Percentiles rank a stretch among this genome's conserved stretches.
phyloP scores from a whole-genome alignment of 768 basidiomycete species.

The Mycena rosella region DNA sequence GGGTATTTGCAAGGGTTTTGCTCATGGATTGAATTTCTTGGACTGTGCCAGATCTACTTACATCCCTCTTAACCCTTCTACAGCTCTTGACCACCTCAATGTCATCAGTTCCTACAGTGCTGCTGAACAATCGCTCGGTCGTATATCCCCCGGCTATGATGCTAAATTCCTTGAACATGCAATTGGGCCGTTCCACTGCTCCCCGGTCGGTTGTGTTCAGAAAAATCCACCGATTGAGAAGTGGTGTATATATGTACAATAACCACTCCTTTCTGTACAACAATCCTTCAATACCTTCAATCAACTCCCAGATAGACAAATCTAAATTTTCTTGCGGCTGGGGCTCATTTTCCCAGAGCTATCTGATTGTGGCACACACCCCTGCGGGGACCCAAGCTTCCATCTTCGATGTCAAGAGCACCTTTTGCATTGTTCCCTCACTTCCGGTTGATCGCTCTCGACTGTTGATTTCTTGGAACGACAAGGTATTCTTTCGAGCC shows the following conservation, averaged over 20 bases:
- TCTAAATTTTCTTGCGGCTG: too few species aligned
- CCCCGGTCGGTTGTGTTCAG: constrained; percentile 25
- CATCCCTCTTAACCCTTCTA: neutral
- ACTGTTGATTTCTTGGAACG: constrained; percentile 3
- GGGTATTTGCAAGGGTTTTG: constrained; percentile 36
- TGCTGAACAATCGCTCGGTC: neutral
- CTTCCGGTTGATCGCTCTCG: constrained; percentile 20
- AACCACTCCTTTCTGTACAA: constrained; percentile 36
- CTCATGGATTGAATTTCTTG: constrained; percentile 8
- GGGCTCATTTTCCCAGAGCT: neutral
- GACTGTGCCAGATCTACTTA: neutral
- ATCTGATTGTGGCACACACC: neutral
- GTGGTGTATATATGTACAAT: constrained; percentile 23
- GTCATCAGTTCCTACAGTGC: neutral
- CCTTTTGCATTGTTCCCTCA: constrained; percentile 22
- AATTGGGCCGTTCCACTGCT: constrained; percentile 32
- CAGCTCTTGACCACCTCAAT: constrained; percentile 1
- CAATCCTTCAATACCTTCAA: neutral
- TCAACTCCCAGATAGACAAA: too few species aligned
- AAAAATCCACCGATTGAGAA: constrained; percentile 12
- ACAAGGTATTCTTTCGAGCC: too few species aligned
- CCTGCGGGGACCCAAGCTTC: constrained; percentile 23
- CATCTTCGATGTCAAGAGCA: constrained; percentile 34
- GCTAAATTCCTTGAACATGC: constrained; percentile 9
- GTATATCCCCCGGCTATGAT: constrained; percentile 1